Evolutionary conservation across 2,329 filamentous ascomycete species (phyloP).

Genomic region (Fusarium algeriense): DNA sequence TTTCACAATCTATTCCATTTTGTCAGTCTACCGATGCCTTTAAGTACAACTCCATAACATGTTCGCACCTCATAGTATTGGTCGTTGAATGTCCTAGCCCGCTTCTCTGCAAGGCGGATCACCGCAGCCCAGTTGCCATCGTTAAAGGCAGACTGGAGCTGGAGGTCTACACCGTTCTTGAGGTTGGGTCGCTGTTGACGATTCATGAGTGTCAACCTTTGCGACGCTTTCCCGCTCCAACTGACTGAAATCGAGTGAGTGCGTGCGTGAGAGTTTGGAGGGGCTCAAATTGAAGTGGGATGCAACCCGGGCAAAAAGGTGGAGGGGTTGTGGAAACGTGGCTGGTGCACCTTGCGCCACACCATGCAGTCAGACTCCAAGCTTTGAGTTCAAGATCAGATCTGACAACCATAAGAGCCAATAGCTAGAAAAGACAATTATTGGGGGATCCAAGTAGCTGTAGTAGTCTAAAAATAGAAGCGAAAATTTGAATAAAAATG

Average conservation of each 20-base stretch:
- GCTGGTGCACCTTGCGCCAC: conserved; percentile 27
- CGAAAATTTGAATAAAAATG: no score
- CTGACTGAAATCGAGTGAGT: conserved; percentile 26
- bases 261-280: conserved; percentile 39
- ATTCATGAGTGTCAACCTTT: conserved; percentile 48
- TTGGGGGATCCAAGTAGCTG: no score
- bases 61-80: conserved; percentile 65
- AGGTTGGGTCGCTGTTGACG: conserved; percentile 54
- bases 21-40: conserved; percentile 15
- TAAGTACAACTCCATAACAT: not conserved
- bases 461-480: no score
- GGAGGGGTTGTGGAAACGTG: conserved; percentile 27
- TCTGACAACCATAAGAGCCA: no score
- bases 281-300: conserved; percentile 44
- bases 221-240: conserved; percentile 14
- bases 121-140: conserved; percentile 66
- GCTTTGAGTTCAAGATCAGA: no score
- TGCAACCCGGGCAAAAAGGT: conserved; percentile 7
- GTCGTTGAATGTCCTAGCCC: conserved; percentile 62
- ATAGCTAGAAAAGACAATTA: no score
- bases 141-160: conserved; percentile 67
- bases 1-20: conserved; percentile 56
- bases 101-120: conserved; percentile 65
- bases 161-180: conserved; percentile 64
- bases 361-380: not conserved